Base-by-base conservation (phyloP, 768 basidiomycete genomes). In the Lactifluus hygrophoroides region DNA sequence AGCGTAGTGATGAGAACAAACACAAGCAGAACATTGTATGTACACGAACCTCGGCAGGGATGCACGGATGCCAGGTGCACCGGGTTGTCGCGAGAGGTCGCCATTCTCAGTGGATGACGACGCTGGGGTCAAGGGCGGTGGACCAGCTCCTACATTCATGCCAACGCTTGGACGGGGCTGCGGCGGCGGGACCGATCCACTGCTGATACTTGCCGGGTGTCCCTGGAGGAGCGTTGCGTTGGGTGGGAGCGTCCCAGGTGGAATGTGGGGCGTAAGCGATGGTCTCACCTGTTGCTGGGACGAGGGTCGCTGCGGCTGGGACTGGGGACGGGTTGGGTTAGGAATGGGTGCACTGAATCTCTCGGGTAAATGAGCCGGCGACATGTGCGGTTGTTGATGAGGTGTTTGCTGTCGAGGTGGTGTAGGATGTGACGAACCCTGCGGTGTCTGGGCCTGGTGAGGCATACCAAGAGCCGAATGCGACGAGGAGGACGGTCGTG, bases 221-320 rank as follows among this genome's bases (percentile, higher is more conserved):
- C 58, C 61, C 37, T 67, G 65, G 10, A 46, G 52, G 32, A 64
- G 67, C 9, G 45, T 65, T n/a, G 67, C 49, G 19, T 66, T 64
- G n/a, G 57, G 57, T 5, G 66, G 75, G 32, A 76, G 70, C 44
- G 71, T 72, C 14, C 71, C 61, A 37, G 74, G 71, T 49, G 68
- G 64, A 30, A 66, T 66, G 48, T 74, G 77, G n/a, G 80, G 81
- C 17, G 81, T 80, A 42, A 72, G 76, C 23, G 77, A 74, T 52
- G 69, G 72, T 11, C 77, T 76, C 10, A 77, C 66, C 58, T 79
- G 69, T 55, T 64, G 78, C 38, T 81, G 80, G 23, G 80, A 76
- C 67, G 60, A 50, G 53, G 61, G 55, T 35, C 53, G 54, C 32
- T 56, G 64, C 27, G 64, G 63, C 51, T 64, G 64, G 34, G 63